phyloP scores from a whole-genome alignment of 805 yeast genomes.

The Martiniozyma abietophila region DNA sequence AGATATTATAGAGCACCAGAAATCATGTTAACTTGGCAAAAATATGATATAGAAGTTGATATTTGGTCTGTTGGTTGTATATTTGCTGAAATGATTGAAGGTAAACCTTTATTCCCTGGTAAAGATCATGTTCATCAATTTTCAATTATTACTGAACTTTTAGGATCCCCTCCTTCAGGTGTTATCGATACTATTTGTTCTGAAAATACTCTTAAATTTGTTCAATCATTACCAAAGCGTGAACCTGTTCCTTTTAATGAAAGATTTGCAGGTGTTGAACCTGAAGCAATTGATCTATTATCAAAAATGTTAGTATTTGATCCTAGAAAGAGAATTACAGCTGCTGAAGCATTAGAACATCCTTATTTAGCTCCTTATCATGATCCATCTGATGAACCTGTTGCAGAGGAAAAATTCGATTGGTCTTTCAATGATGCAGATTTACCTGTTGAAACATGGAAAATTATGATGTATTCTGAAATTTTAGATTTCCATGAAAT shows the following conservation, averaged over 20 bases:
- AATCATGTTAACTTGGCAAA: slow-evolving; percentile 65
- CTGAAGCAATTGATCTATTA: slow-evolving; percentile 80
- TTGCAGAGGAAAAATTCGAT: slow-evolving; percentile 84
- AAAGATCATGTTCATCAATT: slow-evolving; percentile 98
- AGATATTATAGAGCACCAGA: slow-evolving; percentile 84
- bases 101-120: slow-evolving; percentile 67
- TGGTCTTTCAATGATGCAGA: slow-evolving; percentile 99
- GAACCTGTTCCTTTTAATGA: slow-evolving; percentile 85
- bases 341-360: slow-evolving; percentile 82
- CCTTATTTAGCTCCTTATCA: slow-evolving; percentile 93
- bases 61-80: slow-evolving; percentile 80
- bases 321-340: slow-evolving; percentile 89
- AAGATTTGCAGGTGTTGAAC: slow-evolving; percentile 70
- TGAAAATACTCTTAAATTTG: slow-evolving; percentile 90
- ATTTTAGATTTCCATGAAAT: slow-evolving; percentile 93
- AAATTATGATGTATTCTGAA: slow-evolving; percentile 98
- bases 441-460: slow-evolving; percentile 95
- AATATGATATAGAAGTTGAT: slow-evolving; percentile 69
- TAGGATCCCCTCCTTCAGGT: slow-evolving; percentile 91
- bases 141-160: slow-evolving; percentile 87
- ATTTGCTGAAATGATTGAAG: slow-evolving; percentile 55
- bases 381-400: slow-evolving; percentile 96
- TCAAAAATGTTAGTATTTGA: slow-evolving; percentile 91
- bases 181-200: slow-evolving; percentile 94
- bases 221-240: slow-evolving; percentile 84